phyloP scores from a whole-genome alignment of 257 asterid species.

The Gentiana dahurica region DNA sequence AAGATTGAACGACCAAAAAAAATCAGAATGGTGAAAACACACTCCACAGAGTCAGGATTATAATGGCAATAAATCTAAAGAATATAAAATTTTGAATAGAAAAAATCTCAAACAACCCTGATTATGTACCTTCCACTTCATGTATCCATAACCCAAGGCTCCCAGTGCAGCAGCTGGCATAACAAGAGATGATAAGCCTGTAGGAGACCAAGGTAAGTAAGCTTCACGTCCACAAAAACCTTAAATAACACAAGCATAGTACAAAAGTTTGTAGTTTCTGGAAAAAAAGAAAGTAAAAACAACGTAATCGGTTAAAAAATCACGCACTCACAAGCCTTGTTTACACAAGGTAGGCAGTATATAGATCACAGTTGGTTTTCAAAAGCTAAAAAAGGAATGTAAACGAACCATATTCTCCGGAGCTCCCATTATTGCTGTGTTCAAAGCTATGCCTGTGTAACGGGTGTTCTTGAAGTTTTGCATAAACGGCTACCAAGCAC shows the following conservation, averaged over 20 bases:
- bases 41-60: neutral
- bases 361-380: too few species aligned
- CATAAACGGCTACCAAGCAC: too few species aligned
- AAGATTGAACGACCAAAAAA: conserved; percentile 2
- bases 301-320: too few species aligned
- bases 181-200: conserved; percentile 39
- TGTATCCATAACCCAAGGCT: conserved; percentile 85
- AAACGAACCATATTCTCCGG: too few species aligned
- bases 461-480: too few species aligned
- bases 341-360: too few species aligned
- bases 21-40: neutral
- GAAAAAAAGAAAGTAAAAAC: neutral
- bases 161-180: conserved; percentile 75
- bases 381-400: too few species aligned
- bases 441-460: too few species aligned
- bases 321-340: too few species aligned
- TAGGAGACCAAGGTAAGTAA: neutral
- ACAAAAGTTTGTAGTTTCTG: neutral
- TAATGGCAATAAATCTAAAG: neutral
- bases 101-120: neutral
- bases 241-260: too few species aligned
- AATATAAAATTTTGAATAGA: conserved; percentile 4
- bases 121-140: conserved; percentile 88
- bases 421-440: too few species aligned
- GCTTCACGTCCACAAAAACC: too few species aligned